phyloP scores from a whole-genome alignment of 495 filamentous ascomycete species.

The Tuber aestivum region DNA sequence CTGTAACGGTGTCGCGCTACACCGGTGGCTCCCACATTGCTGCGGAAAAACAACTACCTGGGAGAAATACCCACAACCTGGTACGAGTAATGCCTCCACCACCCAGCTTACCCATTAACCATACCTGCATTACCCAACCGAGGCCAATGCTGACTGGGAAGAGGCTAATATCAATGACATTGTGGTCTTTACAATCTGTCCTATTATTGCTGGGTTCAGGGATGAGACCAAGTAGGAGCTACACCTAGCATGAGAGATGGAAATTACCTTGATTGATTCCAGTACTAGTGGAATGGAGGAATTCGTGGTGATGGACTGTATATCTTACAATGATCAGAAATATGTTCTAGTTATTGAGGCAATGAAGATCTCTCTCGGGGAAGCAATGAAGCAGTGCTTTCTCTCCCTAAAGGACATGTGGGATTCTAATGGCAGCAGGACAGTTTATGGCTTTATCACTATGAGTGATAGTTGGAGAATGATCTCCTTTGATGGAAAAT shows the following conservation, averaged over 20 bases:
- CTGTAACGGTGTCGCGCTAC: no score
- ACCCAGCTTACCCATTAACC: no score
- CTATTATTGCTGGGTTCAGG: slow-evolving; percentile 8
- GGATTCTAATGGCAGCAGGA: slow-evolving; percentile 13
- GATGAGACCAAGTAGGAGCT: slow-evolving; percentile 8
- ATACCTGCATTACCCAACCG: no score
- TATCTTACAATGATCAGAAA: slow-evolving; percentile 8
- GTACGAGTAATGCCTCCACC: no score
- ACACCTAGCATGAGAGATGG: slow-evolving; percentile 13
- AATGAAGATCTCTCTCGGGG: neutral
- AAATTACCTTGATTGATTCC: slow-evolving; percentile 9
- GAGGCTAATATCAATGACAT: no score
- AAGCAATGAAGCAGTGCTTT: slow-evolving; percentile 20
- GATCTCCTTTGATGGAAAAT: slow-evolving; percentile 19
- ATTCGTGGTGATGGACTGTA: no score
- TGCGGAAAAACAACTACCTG: no score
- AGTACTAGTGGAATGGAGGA: slow-evolving; percentile 5
- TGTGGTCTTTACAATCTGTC: neutral
- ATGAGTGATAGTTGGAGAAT: slow-evolving; percentile 14
- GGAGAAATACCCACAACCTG: no score
- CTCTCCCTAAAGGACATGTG: slow-evolving; percentile 21
- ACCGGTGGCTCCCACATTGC: no score
- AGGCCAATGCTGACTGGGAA: slow-evolving; percentile 14
- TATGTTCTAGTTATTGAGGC: slow-evolving; percentile 13
- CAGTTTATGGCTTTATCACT: neutral